phyloP scores from a whole-genome alignment of 257 asterid genomes.

The Anisodus acutangulus region DNA sequence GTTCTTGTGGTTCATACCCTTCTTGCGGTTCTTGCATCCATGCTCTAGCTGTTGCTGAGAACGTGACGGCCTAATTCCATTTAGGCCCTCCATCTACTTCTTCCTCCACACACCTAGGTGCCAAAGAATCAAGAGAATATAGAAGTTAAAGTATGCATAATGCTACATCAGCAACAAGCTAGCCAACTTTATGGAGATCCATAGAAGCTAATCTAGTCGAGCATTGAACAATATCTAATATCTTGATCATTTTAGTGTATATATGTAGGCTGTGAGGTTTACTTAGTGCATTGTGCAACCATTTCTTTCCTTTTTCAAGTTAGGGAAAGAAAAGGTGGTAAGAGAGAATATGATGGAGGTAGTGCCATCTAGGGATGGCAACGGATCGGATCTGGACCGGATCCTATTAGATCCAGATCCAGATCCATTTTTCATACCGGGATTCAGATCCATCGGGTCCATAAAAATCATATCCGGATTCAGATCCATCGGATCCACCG shows the following conservation, averaged over 20 bases:
- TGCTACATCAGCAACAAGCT: not conserved
- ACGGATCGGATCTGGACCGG: no score
- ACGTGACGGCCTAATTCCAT: not conserved
- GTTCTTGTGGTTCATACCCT: not conserved
- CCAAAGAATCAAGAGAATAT: not conserved
- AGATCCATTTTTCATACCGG: no score
- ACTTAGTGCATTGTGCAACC: conserved; percentile 1
- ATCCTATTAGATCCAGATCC: no score
- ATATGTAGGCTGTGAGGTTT: conserved; percentile 7
- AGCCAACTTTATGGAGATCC: not conserved
- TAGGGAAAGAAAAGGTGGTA: conserved; percentile 10
- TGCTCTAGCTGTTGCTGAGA: not conserved
- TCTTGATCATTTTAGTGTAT: not conserved
- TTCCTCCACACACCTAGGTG: not conserved
- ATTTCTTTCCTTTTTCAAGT: conserved; percentile 24
- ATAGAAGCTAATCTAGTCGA: not conserved
- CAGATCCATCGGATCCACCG: no score
- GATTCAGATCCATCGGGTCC: no score
- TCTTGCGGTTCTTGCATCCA: not conserved
- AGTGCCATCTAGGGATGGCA: not conserved
- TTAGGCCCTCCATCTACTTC: not conserved
- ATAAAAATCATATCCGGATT: no score
- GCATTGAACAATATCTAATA: not conserved
- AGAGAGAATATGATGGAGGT: not conserved
- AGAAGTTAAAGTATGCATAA: not conserved